Conservation (phyloP, 2,329 filamentous ascomycete species). For the Graphilbum ipis-grandicollis region DNA sequence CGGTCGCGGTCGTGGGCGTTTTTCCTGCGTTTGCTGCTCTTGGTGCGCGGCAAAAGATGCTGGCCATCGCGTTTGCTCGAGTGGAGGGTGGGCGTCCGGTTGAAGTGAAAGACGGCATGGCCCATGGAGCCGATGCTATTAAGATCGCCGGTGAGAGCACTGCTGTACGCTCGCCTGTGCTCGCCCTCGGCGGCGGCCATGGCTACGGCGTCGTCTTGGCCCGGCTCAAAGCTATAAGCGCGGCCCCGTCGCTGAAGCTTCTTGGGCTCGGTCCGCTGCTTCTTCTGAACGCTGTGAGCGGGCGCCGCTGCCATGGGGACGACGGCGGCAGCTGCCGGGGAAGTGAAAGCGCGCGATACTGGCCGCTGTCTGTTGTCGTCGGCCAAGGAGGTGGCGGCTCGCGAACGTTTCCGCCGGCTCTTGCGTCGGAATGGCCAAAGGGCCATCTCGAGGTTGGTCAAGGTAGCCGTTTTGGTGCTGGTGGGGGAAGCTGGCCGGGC, state of each 20-base stretch:
- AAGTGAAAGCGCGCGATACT: constrained; percentile 11
- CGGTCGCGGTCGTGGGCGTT: constrained; percentile 53
- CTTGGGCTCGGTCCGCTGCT: constrained; percentile 26
- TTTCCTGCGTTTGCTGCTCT: constrained; percentile 64
- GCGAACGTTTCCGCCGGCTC: constrained; percentile 45
- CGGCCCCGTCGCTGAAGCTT: constrained; percentile 31
- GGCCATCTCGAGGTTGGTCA: constrained; percentile 34
- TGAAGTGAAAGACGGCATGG: constrained; percentile 15
- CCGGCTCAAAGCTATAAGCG: constrained; percentile 45
- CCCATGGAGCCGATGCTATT: constrained; percentile 6
- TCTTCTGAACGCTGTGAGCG: constrained; percentile 18
- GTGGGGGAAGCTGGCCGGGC: neutral
- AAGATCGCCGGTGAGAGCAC: neutral
- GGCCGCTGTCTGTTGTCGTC: constrained; percentile 22
- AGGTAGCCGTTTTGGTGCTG: neutral
- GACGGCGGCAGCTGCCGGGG: constrained; percentile 12
- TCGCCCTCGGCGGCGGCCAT: constrained; percentile 14
- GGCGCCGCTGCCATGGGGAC: constrained; percentile 16
- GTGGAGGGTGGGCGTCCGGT: constrained; percentile 35
- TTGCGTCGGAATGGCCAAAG: constrained; percentile 71
- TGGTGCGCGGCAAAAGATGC: constrained; percentile 44
- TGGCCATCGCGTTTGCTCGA: constrained; percentile 39
- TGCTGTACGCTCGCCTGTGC: neutral
- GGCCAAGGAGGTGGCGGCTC: constrained; percentile 33
- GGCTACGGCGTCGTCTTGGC: constrained; percentile 35